A percentile compares a stretch with the other conserved stretches of the same genome.
Evolutionary conservation across 495 filamentous ascomycete genomes (phyloP).

Genomic region (Daldinia decipiens): DNA sequence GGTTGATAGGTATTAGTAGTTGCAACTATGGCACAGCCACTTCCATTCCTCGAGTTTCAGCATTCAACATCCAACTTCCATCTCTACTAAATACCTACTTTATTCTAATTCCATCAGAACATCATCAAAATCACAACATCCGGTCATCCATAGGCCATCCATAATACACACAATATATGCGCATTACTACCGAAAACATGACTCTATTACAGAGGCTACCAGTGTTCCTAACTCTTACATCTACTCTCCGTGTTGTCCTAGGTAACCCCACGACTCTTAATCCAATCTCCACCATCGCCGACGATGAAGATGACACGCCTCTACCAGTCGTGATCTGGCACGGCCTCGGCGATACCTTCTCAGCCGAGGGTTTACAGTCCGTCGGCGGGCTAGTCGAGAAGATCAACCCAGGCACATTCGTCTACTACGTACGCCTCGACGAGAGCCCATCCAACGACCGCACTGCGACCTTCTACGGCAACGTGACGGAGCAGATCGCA

Average conservation of each 20-base stretch:
- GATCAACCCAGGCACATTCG: constrained; percentile 82
- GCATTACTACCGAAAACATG: constrained; percentile 22
- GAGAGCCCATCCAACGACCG: constrained; percentile 73
- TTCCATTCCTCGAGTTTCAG: background rate
- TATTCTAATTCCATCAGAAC: constrained; percentile 12
- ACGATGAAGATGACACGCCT: constrained; percentile 64
- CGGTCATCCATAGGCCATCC: background rate
- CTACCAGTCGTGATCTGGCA: constrained; percentile 96
- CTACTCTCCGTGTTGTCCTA: constrained; percentile 27
- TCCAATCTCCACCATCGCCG: constrained; percentile 25
- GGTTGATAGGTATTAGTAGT: background rate
- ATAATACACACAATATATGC: constrained; percentile 5
- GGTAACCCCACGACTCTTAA: constrained; percentile 29
- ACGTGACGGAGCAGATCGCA: constrained; percentile 81
- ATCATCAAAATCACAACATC: constrained; percentile 16
- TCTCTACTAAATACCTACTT: constrained; percentile 9
- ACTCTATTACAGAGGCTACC: constrained; percentile 27
- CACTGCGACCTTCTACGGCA: constrained; percentile 88
- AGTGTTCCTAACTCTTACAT: constrained; percentile 22
- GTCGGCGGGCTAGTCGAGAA: constrained; percentile 75
- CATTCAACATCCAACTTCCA: no score
- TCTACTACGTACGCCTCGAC: constrained; percentile 82
- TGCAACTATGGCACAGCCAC: constrained; percentile 10
- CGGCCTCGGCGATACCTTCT: constrained; percentile 75
- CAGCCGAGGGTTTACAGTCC: constrained; percentile 73